Conservation (phyloP, 2,329 filamentous ascomycete species). For the Arachnopeziza araneosa region DNA sequence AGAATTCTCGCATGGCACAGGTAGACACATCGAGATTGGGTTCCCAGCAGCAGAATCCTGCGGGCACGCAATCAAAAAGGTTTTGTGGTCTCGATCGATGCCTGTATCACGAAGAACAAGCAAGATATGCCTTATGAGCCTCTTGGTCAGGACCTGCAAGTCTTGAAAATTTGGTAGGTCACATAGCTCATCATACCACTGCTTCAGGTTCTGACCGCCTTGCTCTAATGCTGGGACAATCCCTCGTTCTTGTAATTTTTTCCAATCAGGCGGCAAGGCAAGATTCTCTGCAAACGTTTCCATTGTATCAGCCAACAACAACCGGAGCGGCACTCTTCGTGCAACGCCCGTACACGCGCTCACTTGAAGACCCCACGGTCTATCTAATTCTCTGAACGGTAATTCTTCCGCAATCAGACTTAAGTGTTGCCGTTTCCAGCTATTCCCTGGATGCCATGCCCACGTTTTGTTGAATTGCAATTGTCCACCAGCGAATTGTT, state of each 20-base stretch:
- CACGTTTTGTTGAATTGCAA: slow-evolving; percentile 1
- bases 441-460: slow-evolving; percentile 2
- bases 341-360: slow-evolving; percentile 22
- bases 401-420: background rate
- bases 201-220: background rate
- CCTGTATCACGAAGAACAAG: slow-evolving; percentile 8
- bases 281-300: background rate
- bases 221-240: background rate
- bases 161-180: slow-evolving; percentile 3
- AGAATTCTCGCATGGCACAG: slow-evolving; percentile 6
- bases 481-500: slow-evolving; percentile 1
- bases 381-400: slow-evolving; percentile 1
- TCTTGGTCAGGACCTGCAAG: background rate
- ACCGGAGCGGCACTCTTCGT: slow-evolving; percentile 14
- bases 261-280: background rate
- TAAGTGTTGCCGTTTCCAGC: slow-evolving; percentile 2
- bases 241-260: background rate
- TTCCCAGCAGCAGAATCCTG: background rate
- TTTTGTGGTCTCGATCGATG: slow-evolving; percentile 4
- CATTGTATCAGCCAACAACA: slow-evolving; percentile 14
- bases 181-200: slow-evolving; percentile 4
- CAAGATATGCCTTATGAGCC: slow-evolving; percentile 7
- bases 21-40: slow-evolving; percentile 1
- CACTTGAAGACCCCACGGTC: slow-evolving; percentile 19
- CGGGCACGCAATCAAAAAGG: slow-evolving; percentile 1